Evolutionary conservation across 441 rosid genomes (phyloP), one percentile per base, ranked within the genome.

Genomic region (Hura crepitans): DNA sequence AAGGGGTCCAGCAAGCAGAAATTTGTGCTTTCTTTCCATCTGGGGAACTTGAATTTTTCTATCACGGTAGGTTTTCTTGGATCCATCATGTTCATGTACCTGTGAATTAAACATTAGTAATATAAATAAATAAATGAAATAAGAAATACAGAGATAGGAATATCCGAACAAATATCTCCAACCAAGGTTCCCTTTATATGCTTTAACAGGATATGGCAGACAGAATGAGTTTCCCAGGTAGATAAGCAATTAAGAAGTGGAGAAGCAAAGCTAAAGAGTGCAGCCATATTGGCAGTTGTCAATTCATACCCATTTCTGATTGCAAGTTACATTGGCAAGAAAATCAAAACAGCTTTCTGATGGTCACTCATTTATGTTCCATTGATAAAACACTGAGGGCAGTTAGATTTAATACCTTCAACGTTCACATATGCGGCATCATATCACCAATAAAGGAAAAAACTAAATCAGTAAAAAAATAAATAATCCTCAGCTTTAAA

Each of bases 141-240:
- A 23, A 15, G 5, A 14, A 31, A 14, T 23, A 3, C 14, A 20
- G 2, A 66, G 2, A 13, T 11, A 2, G n/a, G 12, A 50, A 22
- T 13, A 20, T 1, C 8, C 0, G 35, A 35, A 51, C 1, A 13
- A 8, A 53, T 23, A 55, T 35, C 49, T 4, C 70, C 15, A 8
- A 22, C 20, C 33, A 51, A 28, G 9, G 69, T 37, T 66, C 22
- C 7, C 28, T 68, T 3, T 5, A 13, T 46, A 46, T 64, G 50
- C 37, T 53, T 49, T 25, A 45, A 14, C 20, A 15, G 31, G 15
- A 28, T 42, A 42, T 31, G 65, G 65, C 30, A 27, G 61, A 57
- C 55, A 66, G 17, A 31, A 35, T 66, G 23, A n/a, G 56, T 30
- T 28, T 58, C 58, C 65, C 65, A 70, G 66, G 50, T 59, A 70